Percentiles rank a stretch among this genome's conserved stretches.
phyloP scores from a whole-genome alignment of 176 grass and related monocot species.

The Alloteropsis semialata region DNA sequence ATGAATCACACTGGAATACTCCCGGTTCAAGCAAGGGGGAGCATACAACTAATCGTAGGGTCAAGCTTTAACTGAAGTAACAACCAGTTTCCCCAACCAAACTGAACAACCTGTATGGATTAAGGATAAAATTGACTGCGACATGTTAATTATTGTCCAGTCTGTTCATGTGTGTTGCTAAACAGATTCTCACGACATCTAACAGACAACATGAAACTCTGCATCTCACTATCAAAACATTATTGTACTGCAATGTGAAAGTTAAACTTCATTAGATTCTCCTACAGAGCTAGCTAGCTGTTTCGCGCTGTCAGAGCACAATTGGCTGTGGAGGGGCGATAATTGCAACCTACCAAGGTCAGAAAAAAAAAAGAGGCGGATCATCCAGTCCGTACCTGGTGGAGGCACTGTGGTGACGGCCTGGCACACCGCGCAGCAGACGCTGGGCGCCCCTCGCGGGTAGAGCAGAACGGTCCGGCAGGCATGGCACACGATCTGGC shows the following conservation, averaged over 20 bases:
- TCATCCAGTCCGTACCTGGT: constrained; percentile 38
- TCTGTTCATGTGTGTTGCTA: neutral
- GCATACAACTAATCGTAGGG: neutral
- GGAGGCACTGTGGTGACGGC: constrained; percentile 66
- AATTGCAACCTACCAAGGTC: neutral
- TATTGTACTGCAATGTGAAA: neutral
- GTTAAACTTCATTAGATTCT: neutral
- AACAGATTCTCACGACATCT: neutral
- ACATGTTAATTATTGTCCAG: neutral
- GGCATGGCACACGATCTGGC: constrained; percentile 81
- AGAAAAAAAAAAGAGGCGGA: neutral
- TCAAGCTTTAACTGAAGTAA: neutral
- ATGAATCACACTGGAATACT: neutral
- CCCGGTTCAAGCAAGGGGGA: neutral
- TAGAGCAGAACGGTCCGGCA: constrained; percentile 71
- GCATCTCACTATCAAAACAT: neutral
- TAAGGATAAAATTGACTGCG: neutral
- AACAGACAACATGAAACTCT: neutral
- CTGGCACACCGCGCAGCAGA: constrained; percentile 78
- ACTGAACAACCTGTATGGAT: neutral
- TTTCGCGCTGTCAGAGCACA: neutral
- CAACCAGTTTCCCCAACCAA: neutral
- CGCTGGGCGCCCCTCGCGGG: constrained; percentile 64
- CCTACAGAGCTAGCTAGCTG: neutral
- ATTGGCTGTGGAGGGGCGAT: neutral